Conservation (phyloP, 768 basidiomycete species). For the Xerocomus spinulosus region DNA sequence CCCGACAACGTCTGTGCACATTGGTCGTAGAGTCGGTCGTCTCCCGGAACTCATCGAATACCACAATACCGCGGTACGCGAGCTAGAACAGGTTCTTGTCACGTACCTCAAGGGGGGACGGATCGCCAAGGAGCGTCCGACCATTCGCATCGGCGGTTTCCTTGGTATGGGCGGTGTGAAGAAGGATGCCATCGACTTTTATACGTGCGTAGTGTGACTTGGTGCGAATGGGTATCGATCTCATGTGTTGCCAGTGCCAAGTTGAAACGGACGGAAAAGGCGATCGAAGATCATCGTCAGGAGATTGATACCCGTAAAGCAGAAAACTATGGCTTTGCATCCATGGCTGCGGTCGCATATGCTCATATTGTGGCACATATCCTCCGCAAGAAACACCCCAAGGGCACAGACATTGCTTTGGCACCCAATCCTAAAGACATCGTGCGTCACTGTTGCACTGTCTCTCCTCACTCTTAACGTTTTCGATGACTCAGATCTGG, state of each 20-base stretch:
- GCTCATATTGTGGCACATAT: constrained; percentile 81
- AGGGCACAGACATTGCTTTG: constrained; percentile 64
- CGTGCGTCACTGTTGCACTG: constrained; percentile 37
- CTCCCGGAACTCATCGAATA: constrained; percentile 89
- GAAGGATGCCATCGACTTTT: constrained; percentile 91
- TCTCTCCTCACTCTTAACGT: background rate
- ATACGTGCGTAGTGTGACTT: constrained; percentile 56
- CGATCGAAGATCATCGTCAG: constrained; percentile 67
- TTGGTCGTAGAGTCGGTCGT: constrained; percentile 80
- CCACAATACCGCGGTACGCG: constrained; percentile 90
- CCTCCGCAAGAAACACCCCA: constrained; percentile 62
- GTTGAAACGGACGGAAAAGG: constrained; percentile 60
- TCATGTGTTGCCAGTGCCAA: constrained; percentile 33
- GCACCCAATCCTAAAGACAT: constrained; percentile 91
- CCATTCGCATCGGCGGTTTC: constrained; percentile 70
- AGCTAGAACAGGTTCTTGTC: constrained; percentile 86
- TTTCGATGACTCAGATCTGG: constrained; percentile 62
- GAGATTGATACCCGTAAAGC: constrained; percentile 72
- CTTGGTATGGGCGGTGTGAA: constrained; percentile 80
- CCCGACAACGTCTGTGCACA: constrained; percentile 87
- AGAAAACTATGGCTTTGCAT: constrained; percentile 90
- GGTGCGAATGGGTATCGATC: background rate
- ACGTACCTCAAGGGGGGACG: constrained; percentile 82
- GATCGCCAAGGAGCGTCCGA: constrained; percentile 78
- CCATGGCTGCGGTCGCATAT: constrained; percentile 83